Evolutionary conservation across 2,329 filamentous ascomycete genomes (phyloP).

Genomic region (Monascus ruber): DNA sequence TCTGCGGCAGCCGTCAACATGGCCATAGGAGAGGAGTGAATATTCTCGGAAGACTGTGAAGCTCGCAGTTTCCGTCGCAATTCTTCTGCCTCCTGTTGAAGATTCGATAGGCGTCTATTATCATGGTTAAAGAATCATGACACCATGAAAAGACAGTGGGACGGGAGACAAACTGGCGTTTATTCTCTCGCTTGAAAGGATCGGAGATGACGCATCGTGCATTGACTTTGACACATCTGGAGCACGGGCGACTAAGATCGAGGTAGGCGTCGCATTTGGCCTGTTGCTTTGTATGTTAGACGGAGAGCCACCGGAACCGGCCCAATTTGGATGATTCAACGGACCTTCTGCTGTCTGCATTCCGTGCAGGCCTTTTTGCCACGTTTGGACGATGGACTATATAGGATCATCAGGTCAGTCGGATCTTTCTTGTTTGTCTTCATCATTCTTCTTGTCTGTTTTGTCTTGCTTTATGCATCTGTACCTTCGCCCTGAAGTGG

Average conservation of each 20-base stretch:
- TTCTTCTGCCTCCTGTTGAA: constrained; percentile 28
- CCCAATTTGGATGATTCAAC: neutral
- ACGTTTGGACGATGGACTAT: constrained; percentile 14
- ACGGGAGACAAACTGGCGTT: constrained; percentile 23
- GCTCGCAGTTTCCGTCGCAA: constrained; percentile 23
- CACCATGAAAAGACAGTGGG: neutral
- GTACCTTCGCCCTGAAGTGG: too few species aligned
- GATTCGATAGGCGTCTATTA: constrained; percentile 23
- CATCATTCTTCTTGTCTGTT: too few species aligned
- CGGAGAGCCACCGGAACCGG: neutral
- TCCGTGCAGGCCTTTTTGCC: constrained; percentile 33
- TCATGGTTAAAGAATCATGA: neutral
- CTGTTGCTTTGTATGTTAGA: constrained; percentile 6
- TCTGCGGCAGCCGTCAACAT: constrained; percentile 21
- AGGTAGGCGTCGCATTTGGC: constrained; percentile 30
- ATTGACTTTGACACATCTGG: constrained; percentile 27
- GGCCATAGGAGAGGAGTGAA: constrained; percentile 14
- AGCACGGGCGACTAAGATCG: constrained; percentile 23
- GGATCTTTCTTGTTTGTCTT: too few species aligned
- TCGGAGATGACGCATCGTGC: constrained; percentile 29
- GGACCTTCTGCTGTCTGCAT: constrained; percentile 35
- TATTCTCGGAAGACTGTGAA: constrained; percentile 10
- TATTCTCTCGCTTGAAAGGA: constrained; percentile 32
- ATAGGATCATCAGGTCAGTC: too few species aligned
- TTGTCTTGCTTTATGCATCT: too few species aligned